These are phyloP conservation scores for Artemisia annua DNA, from an alignment of 129 eudicot genomes.

Conservation along the genomic window DNA sequence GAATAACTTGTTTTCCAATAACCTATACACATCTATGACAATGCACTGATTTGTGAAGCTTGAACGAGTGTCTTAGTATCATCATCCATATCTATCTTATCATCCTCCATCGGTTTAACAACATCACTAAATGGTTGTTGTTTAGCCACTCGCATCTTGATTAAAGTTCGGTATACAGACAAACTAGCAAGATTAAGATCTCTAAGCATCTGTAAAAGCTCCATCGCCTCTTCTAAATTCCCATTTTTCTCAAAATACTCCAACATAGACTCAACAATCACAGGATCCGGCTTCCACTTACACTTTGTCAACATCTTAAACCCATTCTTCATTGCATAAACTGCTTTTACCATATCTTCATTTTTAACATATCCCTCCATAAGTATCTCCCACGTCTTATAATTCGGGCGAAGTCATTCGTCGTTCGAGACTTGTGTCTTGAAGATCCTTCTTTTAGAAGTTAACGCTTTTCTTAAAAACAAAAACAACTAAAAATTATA, in stretches of 20 bases:
- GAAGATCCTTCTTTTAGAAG: too few species aligned
- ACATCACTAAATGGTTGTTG: constrained; percentile 30
- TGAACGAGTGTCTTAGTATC: constrained; percentile 33
- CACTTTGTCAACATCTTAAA: constrained; percentile 33
- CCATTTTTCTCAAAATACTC: constrained; percentile 40
- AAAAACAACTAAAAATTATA: too few species aligned
- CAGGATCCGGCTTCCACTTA: constrained; percentile 50
- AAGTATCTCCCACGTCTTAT: constrained; percentile 66
- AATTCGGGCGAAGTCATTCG: too few species aligned
- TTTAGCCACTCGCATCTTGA: constrained; percentile 33
- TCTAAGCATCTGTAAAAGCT: constrained; percentile 42
- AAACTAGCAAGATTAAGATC: constrained; percentile 42
- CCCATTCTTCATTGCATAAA: constrained; percentile 45
- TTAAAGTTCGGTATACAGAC: constrained; percentile 35
- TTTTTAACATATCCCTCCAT: constrained; percentile 56
- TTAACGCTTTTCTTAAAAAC: too few species aligned
- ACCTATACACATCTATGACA: not conserved
- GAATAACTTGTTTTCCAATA: not conserved
- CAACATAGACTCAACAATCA: constrained; percentile 36
- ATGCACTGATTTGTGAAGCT: constrained; percentile 14
- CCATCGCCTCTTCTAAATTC: constrained; percentile 40
- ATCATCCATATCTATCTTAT: constrained; percentile 46
- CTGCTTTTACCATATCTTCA: constrained; percentile 41
- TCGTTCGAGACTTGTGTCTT: too few species aligned
- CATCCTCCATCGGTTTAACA: constrained; percentile 46